Base-by-base conservation (phyloP, 2,329 filamentous ascomycete genomes). In the Aspergillus jensenii region DNA sequence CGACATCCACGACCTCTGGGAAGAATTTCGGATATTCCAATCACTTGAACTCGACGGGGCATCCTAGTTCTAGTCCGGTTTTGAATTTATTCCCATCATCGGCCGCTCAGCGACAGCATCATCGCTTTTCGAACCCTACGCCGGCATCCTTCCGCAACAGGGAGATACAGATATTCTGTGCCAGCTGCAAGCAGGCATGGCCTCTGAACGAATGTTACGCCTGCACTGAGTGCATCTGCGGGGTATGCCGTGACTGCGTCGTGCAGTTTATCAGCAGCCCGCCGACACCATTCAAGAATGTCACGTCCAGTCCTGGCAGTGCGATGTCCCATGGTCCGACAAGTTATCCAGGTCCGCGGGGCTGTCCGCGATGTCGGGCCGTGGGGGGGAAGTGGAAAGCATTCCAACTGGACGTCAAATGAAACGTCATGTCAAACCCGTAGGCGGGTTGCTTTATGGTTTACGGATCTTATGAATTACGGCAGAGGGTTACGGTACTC, bases 201-300 rank as follows among this genome's bases (percentile, higher is more conserved):
- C 79, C 88, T 11, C 79, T 98, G 25, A 88, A 87, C 68, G 90
- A 93, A 68, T 95, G 91, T 35, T 97, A 92, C 70, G 93, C 93
- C 21, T 98, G 93, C 74, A 96, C 93, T 1, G 93, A 97, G 74
- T 98, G 95, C 74, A 96, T 98, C 62, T 96, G 91, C 72, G 93
- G 93, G 15, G 84, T 98, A 50, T 98, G 95, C 74, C 86, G 88
- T 62, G 87, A 91, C 59, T 98, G 93, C 68, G 91, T 97, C 58
- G 69, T 71, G 54, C 71, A 76, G 70, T 78, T 79, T 64, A 74
- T 78, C 52, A 70, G 72, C 61, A 76, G 76, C 59, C 75, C 77
- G 19, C 71, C 76, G 0, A 66, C 72, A 15, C 71, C 73, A 2
- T 75, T 76, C 55, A 62, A 73, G 17, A 77, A 71, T 50, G 68